Evolutionary conservation across 306 rosid species (phyloP), one percentile per base, ranked within the genome.

Genomic region (Hippophae tibetana): DNA sequence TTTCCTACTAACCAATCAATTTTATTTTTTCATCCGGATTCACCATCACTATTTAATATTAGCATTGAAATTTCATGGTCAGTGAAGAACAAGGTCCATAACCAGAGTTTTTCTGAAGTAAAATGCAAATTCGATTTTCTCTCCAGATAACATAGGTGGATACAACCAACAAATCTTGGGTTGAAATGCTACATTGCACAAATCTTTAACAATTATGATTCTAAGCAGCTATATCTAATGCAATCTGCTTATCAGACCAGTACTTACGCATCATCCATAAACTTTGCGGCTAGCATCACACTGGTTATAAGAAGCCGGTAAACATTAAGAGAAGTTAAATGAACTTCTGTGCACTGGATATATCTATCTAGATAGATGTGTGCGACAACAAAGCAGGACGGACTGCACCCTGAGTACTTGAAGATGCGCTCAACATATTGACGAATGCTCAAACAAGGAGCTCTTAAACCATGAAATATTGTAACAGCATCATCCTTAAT

Each of bases 391-490:
- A 93, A 93, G 83, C 99, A 93, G 2, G 99, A 93, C 0, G 99
- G 95, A 74, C 97, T 93, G 82, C 99, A 93, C 23, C 89, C 76
- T 5, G 92, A 80, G 79, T 93, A 93, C 80, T 93, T 88, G 77
- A 84, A 93, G 65, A 93, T 82, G 9, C 99, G 90, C 60, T 88
- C 89, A 43, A 88, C 69, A 63, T 93, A 93, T 9, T 84, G 89
- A 0, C 61, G 75, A 62, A 93, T 79, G 69, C 95, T 80, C 63
- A 93, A 60, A 61, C 78, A 52, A 25, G 99, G 99, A 47, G 86
- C 95, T 71, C 85, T 75, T 69, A 80, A 54, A 57, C 99, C 99
- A 50, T 88, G 99, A 65, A 88, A 93, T 42, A 82, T 78, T 6
- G 99, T 88, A 11, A 79, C 74, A 8, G 46, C 78, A 47, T 31